Evolutionary conservation across 148 eudicot genomes (phyloP).

Genomic region (Rhododendron henanense): DNA sequence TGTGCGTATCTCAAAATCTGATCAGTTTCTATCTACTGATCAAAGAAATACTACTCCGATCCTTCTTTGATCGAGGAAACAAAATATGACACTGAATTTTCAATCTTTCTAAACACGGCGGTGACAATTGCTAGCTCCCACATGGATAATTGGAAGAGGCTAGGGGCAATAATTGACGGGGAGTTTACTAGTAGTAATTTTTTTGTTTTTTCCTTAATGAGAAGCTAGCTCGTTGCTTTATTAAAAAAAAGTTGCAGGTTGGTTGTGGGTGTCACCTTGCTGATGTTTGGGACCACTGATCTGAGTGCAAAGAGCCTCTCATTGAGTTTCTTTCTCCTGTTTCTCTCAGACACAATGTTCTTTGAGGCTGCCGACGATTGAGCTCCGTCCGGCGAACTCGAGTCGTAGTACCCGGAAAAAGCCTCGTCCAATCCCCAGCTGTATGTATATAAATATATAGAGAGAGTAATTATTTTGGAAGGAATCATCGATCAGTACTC

Average conservation of each 20-base stretch:
- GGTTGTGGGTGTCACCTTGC: slow-evolving; percentile 46
- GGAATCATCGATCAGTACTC: background rate
- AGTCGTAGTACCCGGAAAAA: slow-evolving; percentile 59
- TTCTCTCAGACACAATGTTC: slow-evolving; percentile 76
- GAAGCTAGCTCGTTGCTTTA: no score
- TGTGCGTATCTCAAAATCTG: background rate
- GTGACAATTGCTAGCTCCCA: no score
- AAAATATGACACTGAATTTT: background rate
- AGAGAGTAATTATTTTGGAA: background rate
- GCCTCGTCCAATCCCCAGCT: slow-evolving; percentile 58
- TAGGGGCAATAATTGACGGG: background rate
- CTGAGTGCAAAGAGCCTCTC: slow-evolving; percentile 83
- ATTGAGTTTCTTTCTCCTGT: slow-evolving; percentile 74
- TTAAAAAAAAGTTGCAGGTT: background rate
- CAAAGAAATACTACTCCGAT: background rate
- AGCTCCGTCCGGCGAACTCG: slow-evolving; percentile 78
- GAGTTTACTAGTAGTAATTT: background rate
- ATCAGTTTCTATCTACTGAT: no score
- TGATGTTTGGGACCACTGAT: slow-evolving; percentile 82
- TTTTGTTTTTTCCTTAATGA: no score
- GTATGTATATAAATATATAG: background rate
- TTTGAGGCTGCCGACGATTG: slow-evolving; percentile 50
- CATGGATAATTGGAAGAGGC: background rate
- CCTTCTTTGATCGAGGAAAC: background rate
- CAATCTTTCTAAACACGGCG: background rate